These are phyloP conservation scores for Collybia mongolica DNA, from an alignment of 768 basidiomycete genomes.

Conservation along the genomic window DNA sequence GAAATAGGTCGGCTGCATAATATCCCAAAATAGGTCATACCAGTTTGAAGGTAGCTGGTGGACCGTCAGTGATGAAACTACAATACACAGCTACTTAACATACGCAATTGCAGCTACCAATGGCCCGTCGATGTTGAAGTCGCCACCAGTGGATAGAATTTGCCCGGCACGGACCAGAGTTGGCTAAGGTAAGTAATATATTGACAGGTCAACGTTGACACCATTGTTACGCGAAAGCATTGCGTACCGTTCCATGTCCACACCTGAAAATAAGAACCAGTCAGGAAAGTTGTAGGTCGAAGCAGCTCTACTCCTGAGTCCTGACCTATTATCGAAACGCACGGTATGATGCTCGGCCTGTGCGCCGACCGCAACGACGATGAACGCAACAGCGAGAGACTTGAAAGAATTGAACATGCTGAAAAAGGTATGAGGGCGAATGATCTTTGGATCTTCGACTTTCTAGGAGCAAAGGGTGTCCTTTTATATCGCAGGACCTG, in stretches of 20 bases:
- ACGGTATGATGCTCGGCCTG: too few species aligned
- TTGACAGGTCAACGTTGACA: neutral
- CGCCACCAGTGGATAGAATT: conserved; percentile 28
- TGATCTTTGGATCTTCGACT: too few species aligned
- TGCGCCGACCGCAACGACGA: too few species aligned
- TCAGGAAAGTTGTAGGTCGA: too few species aligned
- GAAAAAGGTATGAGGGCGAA: too few species aligned
- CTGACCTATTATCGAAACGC: too few species aligned
- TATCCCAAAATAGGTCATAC: conserved; percentile 8
- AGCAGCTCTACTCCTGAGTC: too few species aligned
- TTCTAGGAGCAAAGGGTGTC: too few species aligned
- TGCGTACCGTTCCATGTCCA: conserved; percentile 8
- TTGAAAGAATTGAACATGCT: too few species aligned
- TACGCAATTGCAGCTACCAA: conserved; percentile 35
- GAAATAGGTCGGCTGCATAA: neutral
- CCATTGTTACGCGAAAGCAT: too few species aligned
- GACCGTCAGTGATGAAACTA: neutral
- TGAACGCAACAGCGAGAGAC: too few species aligned
- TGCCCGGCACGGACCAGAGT: conserved; percentile 26
- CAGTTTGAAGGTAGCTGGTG: conserved; percentile 28
- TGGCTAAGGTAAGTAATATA: conserved; percentile 15
- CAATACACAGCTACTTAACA: conserved; percentile 4
- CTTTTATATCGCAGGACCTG: too few species aligned
- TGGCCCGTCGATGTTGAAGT: conserved; percentile 24
- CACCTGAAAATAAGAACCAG: conserved; percentile 4